Evolutionary conservation across 192 early-diverging fungal genomes (phyloP).

Genomic region (Coemansia umbellata): DNA sequence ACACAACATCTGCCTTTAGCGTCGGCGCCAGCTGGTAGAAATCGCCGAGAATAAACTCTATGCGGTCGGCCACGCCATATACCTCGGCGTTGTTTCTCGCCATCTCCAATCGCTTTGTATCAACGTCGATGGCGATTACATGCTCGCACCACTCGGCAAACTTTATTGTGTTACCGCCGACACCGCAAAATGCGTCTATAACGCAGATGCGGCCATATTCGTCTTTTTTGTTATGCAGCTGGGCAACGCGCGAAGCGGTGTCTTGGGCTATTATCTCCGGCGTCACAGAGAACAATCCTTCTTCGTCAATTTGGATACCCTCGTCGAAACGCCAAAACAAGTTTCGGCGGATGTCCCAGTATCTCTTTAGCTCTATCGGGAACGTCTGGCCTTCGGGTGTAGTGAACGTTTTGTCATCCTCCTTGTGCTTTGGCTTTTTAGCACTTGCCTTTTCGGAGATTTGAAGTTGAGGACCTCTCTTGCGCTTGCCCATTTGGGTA

Average conservation of each 20-base stretch:
- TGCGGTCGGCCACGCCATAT: conserved; percentile 88
- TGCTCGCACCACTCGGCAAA: conserved; percentile 84
- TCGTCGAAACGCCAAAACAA: conserved; percentile 84
- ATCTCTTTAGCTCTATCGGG: conserved; percentile 55
- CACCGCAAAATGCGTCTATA: conserved; percentile 93
- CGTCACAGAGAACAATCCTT: conserved; percentile 94
- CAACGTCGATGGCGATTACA: conserved; percentile 93
- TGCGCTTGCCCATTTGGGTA: conserved; percentile 16
- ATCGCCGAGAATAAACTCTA: conserved; percentile 90
- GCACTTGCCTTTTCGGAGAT: neutral
- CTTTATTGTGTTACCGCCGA: conserved; percentile 95
- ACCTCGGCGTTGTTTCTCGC: conserved; percentile 82
- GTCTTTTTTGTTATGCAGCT: conserved; percentile 23
- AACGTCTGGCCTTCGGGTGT: conserved; percentile 13
- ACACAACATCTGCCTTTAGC: conserved; percentile 81
- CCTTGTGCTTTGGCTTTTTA: neutral
- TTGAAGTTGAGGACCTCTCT: neutral
- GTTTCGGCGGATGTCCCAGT: conserved; percentile 79
- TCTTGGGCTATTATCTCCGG: conserved; percentile 85
- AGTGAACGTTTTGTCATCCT: conserved; percentile 1
- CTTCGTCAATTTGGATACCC: conserved; percentile 82
- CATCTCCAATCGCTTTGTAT: conserved; percentile 70
- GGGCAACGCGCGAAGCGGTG: conserved; percentile 54
- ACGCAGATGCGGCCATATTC: conserved; percentile 60
- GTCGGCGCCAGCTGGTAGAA: conserved; percentile 72